Conservation (phyloP, 163 green algal genomes). For the Scenedesmus sp. region DNA sequence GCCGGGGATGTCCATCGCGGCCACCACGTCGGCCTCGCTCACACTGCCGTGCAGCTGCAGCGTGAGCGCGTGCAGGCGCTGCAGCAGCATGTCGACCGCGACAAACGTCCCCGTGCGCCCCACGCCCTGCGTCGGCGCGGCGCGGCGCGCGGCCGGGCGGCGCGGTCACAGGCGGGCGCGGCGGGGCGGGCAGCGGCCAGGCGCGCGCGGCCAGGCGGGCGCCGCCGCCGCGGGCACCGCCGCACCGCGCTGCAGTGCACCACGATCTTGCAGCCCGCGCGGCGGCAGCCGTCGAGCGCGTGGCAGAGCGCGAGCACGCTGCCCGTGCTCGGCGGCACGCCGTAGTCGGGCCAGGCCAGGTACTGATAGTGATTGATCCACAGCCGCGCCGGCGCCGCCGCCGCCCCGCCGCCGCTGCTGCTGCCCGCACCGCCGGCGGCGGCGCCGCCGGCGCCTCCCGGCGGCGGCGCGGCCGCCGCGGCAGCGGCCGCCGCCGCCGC, state of each 20-base stretch:
- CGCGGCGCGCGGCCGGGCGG: no score
- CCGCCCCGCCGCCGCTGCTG: not conserved
- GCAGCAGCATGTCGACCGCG: constrained; percentile 73
- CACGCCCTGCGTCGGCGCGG: no score
- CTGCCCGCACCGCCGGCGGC: not conserved
- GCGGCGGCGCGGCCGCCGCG: not conserved
- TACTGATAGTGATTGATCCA: constrained; percentile 68
- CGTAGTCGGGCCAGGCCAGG: constrained; percentile 88
- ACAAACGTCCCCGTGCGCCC: constrained; percentile 86
- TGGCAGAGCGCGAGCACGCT: constrained; percentile 58
- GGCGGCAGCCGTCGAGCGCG: constrained; percentile 45
- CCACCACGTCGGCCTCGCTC: constrained; percentile 10
- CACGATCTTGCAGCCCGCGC: constrained; percentile 44
- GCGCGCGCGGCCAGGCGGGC: constrained; percentile 81
- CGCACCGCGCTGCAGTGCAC: constrained; percentile 76
- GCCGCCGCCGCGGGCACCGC: no score
- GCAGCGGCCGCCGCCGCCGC: not conserved
- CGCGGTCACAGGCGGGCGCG: constrained; percentile 23
- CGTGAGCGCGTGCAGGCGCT: constrained; percentile 58
- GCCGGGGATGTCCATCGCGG: constrained; percentile 57
- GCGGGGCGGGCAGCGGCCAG: no score
- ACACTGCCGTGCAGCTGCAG: constrained; percentile 24
- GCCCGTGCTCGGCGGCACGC: constrained; percentile 62
- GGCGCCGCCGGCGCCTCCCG: no score
- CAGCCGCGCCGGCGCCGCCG: no score